phyloP scores from a whole-genome alignment of 2,329 filamentous ascomycete genomes.

The Claviceps sp. region DNA sequence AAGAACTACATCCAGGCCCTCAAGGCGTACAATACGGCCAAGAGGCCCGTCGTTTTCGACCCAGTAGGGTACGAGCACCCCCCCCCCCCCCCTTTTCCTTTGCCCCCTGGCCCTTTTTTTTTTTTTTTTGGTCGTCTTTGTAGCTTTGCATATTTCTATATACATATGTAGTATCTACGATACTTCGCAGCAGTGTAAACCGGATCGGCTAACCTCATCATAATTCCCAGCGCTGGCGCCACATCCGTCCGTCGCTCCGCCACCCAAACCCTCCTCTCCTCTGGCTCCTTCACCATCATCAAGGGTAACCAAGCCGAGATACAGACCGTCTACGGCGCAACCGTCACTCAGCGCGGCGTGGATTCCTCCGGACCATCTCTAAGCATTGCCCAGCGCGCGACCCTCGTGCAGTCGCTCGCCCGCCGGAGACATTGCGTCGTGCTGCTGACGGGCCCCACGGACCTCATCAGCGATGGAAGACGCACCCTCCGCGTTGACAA shows the following conservation, averaged over 20 bases:
- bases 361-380: conserved; percentile 57
- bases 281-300: conserved; percentile 73
- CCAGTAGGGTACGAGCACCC: conserved; percentile 56
- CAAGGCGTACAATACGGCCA: conserved; percentile 64
- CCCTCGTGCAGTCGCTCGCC: conserved; percentile 54
- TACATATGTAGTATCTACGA: neutral
- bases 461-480: conserved; percentile 64
- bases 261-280: conserved; percentile 54
- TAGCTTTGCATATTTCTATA: too few relatives aligned
- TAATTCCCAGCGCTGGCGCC: conserved; percentile 50
- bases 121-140: too few relatives aligned
- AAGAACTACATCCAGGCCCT: conserved; percentile 61
- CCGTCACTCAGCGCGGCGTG: conserved; percentile 58
- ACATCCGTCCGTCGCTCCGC: conserved; percentile 60
- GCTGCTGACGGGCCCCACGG: conserved; percentile 67
- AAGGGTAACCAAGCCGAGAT: conserved; percentile 94
- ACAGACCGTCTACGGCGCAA: conserved; percentile 50
- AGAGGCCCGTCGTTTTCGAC: conserved; percentile 69
- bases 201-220: neutral
- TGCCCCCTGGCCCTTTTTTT: neutral
- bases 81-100: neutral
- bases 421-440: conserved; percentile 57
- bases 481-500: conserved; percentile 58
- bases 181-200: neutral
- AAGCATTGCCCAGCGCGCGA: conserved; percentile 37